Base-by-base conservation (phyloP, 352 stramenopile species). In the Phytophthora colocasiae region DNA sequence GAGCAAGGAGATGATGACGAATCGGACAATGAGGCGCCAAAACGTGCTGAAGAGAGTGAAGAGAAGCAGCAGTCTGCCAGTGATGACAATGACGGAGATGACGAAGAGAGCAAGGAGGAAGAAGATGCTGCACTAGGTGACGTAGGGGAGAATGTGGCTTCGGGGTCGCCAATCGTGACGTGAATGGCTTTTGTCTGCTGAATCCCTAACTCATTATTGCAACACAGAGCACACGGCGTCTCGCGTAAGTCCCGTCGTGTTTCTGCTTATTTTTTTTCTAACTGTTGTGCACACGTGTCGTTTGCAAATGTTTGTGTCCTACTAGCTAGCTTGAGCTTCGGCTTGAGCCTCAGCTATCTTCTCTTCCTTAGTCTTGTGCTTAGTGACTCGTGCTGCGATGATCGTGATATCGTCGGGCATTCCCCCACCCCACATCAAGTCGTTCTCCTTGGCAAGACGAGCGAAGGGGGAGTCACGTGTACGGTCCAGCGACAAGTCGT, bases 391-490 rank as follows among this genome's bases (percentile, higher is more conserved):
- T 12, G 85, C 81, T 3, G 81, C 76, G 59, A 91, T 91, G 66
- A 93, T 87, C 6, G 86, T 93, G 53, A 95, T 92, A 71, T 98
- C 91, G 64, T 98, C 91, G 2, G 90, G 90, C 85, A 97, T 96
- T 19, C 94, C 97, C 57, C 97, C 97, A 24, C 83, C 81, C 96
- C 96, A 99, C 76, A 99, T 90, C 31, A 99, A 97, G 72, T 99
- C 97, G 82, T 99, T 99, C 47, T 99, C 97, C 71, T 99, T 99
- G 7, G 97, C 97, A 38, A 99, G 79, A 4, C 98, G 82, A 11
- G 97, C 96, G 85, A 99, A 99, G 6, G 97, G 97, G 50, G 93
- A 98, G 84, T 99, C 97, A 6, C 86, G 77, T 10, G 64, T 78
- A 6, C 78, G 80, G 71, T 98, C 93, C 5, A 99, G 77, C 60